Conservation (phyloP, 371 early-diverging fungal species). For the Mucor plumbeus region DNA sequence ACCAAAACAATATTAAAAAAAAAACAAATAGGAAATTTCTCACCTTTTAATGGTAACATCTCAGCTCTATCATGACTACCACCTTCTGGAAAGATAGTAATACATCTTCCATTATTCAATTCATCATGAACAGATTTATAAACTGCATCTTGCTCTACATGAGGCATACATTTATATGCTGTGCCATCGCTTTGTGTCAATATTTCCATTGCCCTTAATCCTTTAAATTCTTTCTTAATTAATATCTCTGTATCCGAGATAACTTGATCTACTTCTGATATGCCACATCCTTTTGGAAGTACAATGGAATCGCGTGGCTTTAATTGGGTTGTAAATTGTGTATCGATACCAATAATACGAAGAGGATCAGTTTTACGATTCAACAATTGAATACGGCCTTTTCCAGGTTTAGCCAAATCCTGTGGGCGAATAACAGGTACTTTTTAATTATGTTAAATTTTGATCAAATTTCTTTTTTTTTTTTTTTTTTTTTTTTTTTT, state of each 20-base stretch:
- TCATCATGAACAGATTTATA: conserved; percentile 79
- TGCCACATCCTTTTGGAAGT: conserved; percentile 61
- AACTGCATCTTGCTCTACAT: conserved; percentile 84
- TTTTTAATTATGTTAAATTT: no score
- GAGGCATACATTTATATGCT: conserved; percentile 76
- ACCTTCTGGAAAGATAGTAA: conserved; percentile 97
- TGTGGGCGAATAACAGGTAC: conserved; percentile 91
- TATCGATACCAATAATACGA: conserved; percentile 68
- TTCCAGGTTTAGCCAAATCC: conserved; percentile 74
- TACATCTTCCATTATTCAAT: conserved; percentile 74
- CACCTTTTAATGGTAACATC: conserved; percentile 91
- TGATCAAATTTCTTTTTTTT: no score
- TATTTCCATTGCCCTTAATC: conserved; percentile 16
- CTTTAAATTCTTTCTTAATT: conserved; percentile 60
- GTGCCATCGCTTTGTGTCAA: conserved; percentile 50
- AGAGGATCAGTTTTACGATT: conserved; percentile 66
- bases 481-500: conserved; percentile 19
- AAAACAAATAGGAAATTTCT: not conserved
- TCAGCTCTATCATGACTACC: conserved; percentile 94
- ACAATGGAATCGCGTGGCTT: conserved; percentile 57
- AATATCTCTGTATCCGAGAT: conserved; percentile 79
- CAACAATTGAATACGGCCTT: conserved; percentile 67
- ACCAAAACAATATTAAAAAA: no score
- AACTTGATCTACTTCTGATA: conserved; percentile 72
- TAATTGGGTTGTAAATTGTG: conserved; percentile 72